Conservation (phyloP, 2,329 filamentous ascomycete species). For the Cladosporium halotolerans region DNA sequence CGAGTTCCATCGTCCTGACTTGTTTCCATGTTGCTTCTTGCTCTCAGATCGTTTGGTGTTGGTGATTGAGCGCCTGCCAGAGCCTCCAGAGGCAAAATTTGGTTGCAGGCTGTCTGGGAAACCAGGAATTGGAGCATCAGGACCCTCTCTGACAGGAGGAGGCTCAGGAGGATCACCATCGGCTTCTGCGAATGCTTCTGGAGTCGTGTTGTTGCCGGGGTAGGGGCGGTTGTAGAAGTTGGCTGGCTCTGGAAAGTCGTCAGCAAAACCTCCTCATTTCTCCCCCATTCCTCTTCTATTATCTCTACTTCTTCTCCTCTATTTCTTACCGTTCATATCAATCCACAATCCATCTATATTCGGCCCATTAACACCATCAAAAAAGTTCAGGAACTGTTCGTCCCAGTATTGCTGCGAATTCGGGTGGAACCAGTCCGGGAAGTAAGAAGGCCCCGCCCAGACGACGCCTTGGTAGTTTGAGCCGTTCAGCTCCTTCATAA, state of each 20-base stretch:
- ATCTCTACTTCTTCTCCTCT: too few relatives aligned
- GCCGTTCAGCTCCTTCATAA: conserved; percentile 12
- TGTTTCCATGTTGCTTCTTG: conserved; percentile 4
- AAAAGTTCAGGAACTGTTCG: conserved; percentile 11
- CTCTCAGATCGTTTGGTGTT: background rate
- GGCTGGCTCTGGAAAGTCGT: conserved; percentile 2
- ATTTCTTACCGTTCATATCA: conserved; percentile 12
- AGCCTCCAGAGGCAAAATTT: conserved; percentile 8
- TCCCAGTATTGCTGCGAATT: conserved; percentile 12
- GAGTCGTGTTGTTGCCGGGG: conserved; percentile 14
- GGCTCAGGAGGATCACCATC: conserved; percentile 13
- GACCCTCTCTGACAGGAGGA: conserved; percentile 14
- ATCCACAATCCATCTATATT: conserved; percentile 14
- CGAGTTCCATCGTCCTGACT: conserved; percentile 7
- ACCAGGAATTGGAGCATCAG: conserved; percentile 14
- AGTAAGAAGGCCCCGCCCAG: conserved; percentile 12
- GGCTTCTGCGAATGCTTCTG: conserved; percentile 11
- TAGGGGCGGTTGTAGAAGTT: conserved; percentile 15
- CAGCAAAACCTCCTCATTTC: background rate
- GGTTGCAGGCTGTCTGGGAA: conserved; percentile 15
- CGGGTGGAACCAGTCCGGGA: conserved; percentile 13
- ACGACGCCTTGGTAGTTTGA: conserved; percentile 10
- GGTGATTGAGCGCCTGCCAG: conserved; percentile 1
- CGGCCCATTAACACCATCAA: conserved; percentile 12
- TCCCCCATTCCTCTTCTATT: too few relatives aligned